These are phyloP conservation scores for Sugiyamaella castrensis DNA, from an alignment of 1,139 yeast genomes.

Conservation along the genomic window DNA sequence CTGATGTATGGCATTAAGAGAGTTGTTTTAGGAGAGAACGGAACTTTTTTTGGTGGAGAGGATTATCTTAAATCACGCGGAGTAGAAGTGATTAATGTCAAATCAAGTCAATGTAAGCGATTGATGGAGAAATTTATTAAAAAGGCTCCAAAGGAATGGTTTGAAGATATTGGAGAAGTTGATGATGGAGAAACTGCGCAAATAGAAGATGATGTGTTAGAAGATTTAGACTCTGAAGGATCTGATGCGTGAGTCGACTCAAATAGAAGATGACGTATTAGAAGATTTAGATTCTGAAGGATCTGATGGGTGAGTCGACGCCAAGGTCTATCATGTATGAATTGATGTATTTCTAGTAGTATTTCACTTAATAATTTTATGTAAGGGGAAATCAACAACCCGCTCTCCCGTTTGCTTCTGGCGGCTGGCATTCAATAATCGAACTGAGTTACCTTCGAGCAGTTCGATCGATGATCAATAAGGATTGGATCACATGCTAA, in stretches of 20 bases:
- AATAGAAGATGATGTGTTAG: conserved; percentile 6
- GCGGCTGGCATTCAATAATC: no score
- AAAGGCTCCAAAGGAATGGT: conserved; percentile 80
- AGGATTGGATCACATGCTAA: no score
- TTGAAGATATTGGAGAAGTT: conserved; percentile 75
- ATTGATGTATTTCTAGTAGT: no score
- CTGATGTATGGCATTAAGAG: conserved; percentile 81
- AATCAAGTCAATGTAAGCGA: conserved; percentile 64
- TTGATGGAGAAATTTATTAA: conserved; percentile 74
- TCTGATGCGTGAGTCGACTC: conserved; percentile 1
- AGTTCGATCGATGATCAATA: no score
- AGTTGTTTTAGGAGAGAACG: conserved; percentile 85
- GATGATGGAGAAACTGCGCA: conserved; percentile 9
- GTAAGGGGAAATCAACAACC: no score
- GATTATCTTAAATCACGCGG: conserved; percentile 63
- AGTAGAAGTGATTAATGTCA: conserved; percentile 67
- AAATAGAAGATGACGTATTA: conserved; percentile 2
- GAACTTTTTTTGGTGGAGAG: conserved; percentile 74
- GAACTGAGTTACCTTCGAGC: no score
- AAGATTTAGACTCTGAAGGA: conserved; percentile 10
- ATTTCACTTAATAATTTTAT: no score
- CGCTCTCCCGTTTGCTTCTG: no score
- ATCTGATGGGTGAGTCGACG: not conserved
- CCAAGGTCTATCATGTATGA: no score
- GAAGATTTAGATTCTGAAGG: conserved; percentile 11